Base-by-base conservation (phyloP, 305 asterid genomes). In the Fraxinus baroniana region DNA sequence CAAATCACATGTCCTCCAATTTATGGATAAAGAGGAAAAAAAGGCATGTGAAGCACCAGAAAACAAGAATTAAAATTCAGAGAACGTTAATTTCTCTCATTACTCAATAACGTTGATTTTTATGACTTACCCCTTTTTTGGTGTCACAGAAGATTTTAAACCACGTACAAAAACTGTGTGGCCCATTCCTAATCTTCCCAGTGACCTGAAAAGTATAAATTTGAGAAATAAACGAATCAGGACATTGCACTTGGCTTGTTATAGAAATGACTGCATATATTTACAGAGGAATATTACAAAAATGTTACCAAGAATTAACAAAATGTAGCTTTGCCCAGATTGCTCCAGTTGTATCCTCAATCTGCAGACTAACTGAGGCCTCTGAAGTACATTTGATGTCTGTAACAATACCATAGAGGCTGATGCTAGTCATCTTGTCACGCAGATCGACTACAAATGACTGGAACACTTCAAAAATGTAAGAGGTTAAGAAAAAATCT, bases 371-470 rank as follows among this genome's bases (percentile, higher is more conserved):
- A 83, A 88, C 88, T 84, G 77, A 83, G 77, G 87, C 86, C 44
- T 79, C 82, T 83, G 91, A 83, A 73, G 88, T 84, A 87, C 84
- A 86, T 86, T 26, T 79, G 80, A 94, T 89, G 85, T 91, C 91
- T 52, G 87, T 87, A 86, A 94, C 91, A 74, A 77, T 80, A 70
- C 95, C 98, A 81, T 92, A 92, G 87, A 96, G 94, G 89, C 98
- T 91, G 85, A 93, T 87, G 85, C 98, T 90, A 78, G 92, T 90
- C 99, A 93, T 96, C 94, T 94, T 96, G 92, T 91, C 97, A 79
- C 84, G 95, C 80, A 96, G 84, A 89, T 93, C 98, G 85, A 81
- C 88, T 74, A 96, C 90, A 86, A 88, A 93, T 49, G 97, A 89
- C 99, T 96, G 98, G 93, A 94, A 79, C 83, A 90, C 91, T 92